Conservation (phyloP, 2,329 filamentous ascomycete genomes). For the Aspergillus novoparasiticus region DNA sequence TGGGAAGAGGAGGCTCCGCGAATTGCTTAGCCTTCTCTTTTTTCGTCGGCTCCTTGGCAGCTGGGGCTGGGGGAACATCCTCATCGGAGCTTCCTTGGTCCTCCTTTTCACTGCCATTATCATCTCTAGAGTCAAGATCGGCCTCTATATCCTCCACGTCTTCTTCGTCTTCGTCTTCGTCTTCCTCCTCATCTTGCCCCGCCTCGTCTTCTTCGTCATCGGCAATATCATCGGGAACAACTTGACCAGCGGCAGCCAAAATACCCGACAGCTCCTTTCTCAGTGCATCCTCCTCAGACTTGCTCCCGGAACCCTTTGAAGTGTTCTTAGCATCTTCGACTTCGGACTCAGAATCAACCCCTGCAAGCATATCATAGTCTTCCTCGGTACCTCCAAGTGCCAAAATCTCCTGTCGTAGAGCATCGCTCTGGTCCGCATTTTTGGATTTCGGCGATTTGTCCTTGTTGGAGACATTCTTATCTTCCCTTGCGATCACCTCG, state of each 20-base stretch:
- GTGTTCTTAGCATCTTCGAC: constrained; percentile 38
- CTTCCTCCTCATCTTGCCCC: constrained; percentile 45
- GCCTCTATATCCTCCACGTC: constrained; percentile 35
- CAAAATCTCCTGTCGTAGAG: constrained; percentile 47
- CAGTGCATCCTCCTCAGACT: constrained; percentile 38
- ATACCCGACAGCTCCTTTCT: constrained; percentile 44
- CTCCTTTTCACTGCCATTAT: constrained; percentile 30
- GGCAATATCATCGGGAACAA: constrained; percentile 38
- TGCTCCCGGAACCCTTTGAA: constrained; percentile 27
- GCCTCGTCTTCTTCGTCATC: constrained; percentile 34
- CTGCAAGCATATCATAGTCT: constrained; percentile 50
- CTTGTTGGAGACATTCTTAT: constrained; percentile 29
- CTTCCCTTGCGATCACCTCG: constrained; percentile 43
- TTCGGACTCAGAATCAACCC: constrained; percentile 50
- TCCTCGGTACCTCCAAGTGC: constrained; percentile 54
- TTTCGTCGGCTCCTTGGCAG: constrained; percentile 23
- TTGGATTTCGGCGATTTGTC: constrained; percentile 22
- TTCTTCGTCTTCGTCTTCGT: constrained; percentile 36
- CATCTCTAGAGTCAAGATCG: constrained; percentile 30
- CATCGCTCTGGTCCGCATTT: constrained; percentile 30
- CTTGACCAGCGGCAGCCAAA: constrained; percentile 39
- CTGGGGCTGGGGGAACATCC: constrained; percentile 29
- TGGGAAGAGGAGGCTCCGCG: constrained; percentile 32
- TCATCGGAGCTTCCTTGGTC: constrained; percentile 29
- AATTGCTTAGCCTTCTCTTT: constrained; percentile 21